Base-by-base conservation (phyloP, 768 basidiomycete species). In the Podaxis rugospora region DNA sequence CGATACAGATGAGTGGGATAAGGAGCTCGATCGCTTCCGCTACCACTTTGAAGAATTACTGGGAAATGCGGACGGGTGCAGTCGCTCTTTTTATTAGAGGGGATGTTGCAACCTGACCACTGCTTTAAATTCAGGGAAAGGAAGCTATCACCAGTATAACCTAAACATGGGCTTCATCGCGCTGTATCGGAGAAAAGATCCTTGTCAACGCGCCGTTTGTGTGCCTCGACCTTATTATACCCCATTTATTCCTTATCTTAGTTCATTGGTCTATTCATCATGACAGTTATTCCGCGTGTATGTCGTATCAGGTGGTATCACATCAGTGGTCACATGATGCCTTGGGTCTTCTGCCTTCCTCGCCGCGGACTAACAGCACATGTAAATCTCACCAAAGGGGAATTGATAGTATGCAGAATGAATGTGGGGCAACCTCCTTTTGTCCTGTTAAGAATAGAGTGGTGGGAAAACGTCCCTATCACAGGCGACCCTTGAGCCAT, bases 1-100 rank as follows among this genome's bases (percentile, higher is more conserved):
- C 0, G 53, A 73, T 9, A 73, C 76, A 3, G 53, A 72, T 21
- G 75, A 76, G 27, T 63, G 66, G 46, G 77, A 82, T 62, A 64
- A 65, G 25, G 67, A 78, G 10, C 50, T 74, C 6, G 57, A 59
- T 0, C 57, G 51, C 13, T 65, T 70, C 18, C 64, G 73, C 27
- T 39, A 47, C 1, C 62, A 58, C 27, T 71, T 72, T 62, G 73
- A 74, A 59, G 70, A 71, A 5, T 62, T 74, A 11, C 51, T 74
- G 50, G 71, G 70, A 7, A 72, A 74, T 57, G 69, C 64, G 16
- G 68, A 64, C 51, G 66, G 67, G 72, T 71, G n/a, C 9, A 50
- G 55, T 44, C n/a, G 7, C 42, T 10, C 23, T 14, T 32, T 40
- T 59, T 16, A 4, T 16, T 28, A 18, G 18, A 21, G 18, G 11